Base-by-base conservation (phyloP, 331 rosid species). In the Pyracantha coccinea region DNA sequence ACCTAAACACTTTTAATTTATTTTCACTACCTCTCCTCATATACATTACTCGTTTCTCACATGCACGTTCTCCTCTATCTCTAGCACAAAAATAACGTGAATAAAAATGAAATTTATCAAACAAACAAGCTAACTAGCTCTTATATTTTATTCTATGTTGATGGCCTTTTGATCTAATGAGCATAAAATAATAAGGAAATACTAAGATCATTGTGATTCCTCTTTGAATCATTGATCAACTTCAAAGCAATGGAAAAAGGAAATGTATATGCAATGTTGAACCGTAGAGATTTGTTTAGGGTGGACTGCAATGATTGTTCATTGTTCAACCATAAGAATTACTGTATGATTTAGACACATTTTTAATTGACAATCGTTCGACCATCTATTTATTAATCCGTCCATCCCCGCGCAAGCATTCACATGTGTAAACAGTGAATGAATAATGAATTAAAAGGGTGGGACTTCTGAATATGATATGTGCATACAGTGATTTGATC, bases 401-500 rank as follows among this genome's bases (percentile, higher is more conserved):
- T 23, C 1, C 16, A 21, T 1, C 0, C 4, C 7, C 8, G 29
- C 7, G 1, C 5, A 2, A 57, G 7, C 28, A 4, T n/a, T 57
- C 19, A 59, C 65, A 24, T 13, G 65, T 13, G 10, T 60, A 60
- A 61, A 16, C 8, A 0, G 23, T 29, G 5, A 62, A 16, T 62
- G 41, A 29, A 62, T 14, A 62, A 16, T 16, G 20, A 52, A 62
- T 15, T 28, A 15, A 1, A 15, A 15, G 31, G 25, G 38, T 15
- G 23, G 67, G 67, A 29, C 3, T 28, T 60, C 15, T 25, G 66
- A 60, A 60, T 60, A 25, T 24, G 66, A 60, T 10, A 38, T 60
- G 66, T 24, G 9, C 29, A 66, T 29, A 69, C 32, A 79, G 71
- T 52, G 44, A 77, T 71, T 21, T 62, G 67, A 79, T 72, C 45